Evolutionary conservation across 148 eudicot species (phyloP), one percentile per base, ranked within the genome.

Genomic region (Nyssa sinensis): DNA sequence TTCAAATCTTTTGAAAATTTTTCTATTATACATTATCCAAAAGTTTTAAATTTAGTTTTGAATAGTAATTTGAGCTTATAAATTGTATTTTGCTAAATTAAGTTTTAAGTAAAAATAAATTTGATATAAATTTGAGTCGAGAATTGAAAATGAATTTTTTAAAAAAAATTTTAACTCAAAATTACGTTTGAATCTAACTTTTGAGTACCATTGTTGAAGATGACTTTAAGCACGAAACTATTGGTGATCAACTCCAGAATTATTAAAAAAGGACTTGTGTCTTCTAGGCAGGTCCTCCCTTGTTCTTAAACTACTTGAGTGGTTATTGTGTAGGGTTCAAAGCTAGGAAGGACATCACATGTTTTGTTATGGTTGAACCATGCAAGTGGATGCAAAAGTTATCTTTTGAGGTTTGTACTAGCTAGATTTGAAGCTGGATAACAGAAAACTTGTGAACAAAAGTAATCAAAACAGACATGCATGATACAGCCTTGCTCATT

Each of bases 331-430:
- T 60, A 17, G 41, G 37, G 37, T 64, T 64, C 39, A 64, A 32
- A 32, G 23, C 41, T 64, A 60, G 17, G 30, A 13, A 30, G 17
- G 25, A 53, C 21, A 51, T 69, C 72, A 69, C 72, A 69, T 69
- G 61, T 30, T 49, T 69, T 32, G n/a, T 16, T 11, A 25, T 62
- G 31, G 19, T 31, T 47, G 39, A 51, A 39, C 61, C 32, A 29
- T 49, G 39, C 72, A 69, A 69, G 72, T 69, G 72, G 72, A 59
- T 21, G 47, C 59, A 51, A 69, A 69, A 30, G 61, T 2, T 19
- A 21, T 30, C 14, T 29, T 31, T 33, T 19, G 53, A 24, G 59
- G 49, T 49, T 69, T 69, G 39, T 69, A 69, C 21, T 9, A 47
- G n/a, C 4, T 23, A 5, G 59, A 55, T n/a, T 13, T 47, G 1